phyloP scores from a whole-genome alignment of 345 rosid species.

The Bruguiera sexangula region DNA sequence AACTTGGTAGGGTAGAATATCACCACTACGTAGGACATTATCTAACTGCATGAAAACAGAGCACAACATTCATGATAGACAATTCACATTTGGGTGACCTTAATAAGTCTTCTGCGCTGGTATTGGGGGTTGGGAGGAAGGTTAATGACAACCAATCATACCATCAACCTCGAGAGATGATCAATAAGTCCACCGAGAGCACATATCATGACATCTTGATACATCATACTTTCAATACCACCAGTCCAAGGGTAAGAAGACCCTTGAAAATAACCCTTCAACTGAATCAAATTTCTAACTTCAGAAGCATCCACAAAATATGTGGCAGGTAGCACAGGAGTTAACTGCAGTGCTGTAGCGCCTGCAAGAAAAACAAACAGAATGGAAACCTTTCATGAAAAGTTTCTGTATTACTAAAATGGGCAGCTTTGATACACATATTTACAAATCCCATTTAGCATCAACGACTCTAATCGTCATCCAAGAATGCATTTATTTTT shows the following conservation, averaged over 20 bases:
- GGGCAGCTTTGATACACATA: too few species aligned
- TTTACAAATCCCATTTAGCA: too few species aligned
- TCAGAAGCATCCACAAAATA: slow-evolving; percentile 60
- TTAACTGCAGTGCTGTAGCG: slow-evolving; percentile 53
- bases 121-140: not conserved
- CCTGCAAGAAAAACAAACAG: slow-evolving; percentile 34
- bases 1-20: slow-evolving; percentile 74
- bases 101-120: not conserved
- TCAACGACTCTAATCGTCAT: too few species aligned
- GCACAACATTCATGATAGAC: slow-evolving; percentile 12
- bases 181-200: slow-evolving; percentile 78
- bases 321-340: slow-evolving; percentile 43
- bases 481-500: too few species aligned
- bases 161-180: slow-evolving; percentile 89
- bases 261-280: slow-evolving; percentile 60
- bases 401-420: not conserved
- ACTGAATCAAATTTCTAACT: slow-evolving; percentile 60
- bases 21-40: slow-evolving; percentile 70
- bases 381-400: slow-evolving; percentile 6
- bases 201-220: slow-evolving; percentile 46
- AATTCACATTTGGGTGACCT: slow-evolving; percentile 2
- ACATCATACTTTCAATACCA: slow-evolving; percentile 47
- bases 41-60: slow-evolving; percentile 48
- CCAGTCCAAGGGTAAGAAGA: slow-evolving; percentile 49
- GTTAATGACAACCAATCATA: slow-evolving; percentile 29